Evolutionary conservation across 257 asterid genomes (phyloP).

Genomic region (Petunia secreta): DNA sequence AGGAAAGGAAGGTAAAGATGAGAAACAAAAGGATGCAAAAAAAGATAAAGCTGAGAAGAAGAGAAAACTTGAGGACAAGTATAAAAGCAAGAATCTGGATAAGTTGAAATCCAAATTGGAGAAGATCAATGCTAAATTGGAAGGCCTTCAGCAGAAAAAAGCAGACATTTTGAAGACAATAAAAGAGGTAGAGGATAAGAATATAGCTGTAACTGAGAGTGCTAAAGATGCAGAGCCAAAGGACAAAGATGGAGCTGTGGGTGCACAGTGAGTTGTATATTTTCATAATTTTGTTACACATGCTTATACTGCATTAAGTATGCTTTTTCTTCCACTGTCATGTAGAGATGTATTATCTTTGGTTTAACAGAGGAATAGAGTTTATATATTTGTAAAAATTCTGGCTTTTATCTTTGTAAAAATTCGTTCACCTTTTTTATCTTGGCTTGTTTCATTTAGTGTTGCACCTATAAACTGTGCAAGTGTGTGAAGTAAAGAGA

Average conservation of each 20-base stretch:
- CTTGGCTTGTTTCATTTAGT: neutral
- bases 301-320: neutral
- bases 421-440: neutral
- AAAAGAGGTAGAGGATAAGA: conserved; percentile 54
- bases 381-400: neutral
- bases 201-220: conserved; percentile 30
- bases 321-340: conserved; percentile 5
- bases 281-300: neutral
- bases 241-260: conserved; percentile 14
- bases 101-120: conserved; percentile 63
- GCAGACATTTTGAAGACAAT: conserved; percentile 57
- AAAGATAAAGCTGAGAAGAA: conserved; percentile 61
- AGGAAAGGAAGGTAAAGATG: conserved; percentile 34
- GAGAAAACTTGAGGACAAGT: conserved; percentile 47
- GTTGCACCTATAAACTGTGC: neutral
- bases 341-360: neutral
- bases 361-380: neutral
- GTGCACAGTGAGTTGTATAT: conserved; percentile 4
- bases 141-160: conserved; percentile 49
- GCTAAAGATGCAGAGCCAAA: conserved; percentile 37
- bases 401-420: neutral
- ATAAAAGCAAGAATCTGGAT: conserved; percentile 38
- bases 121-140: conserved; percentile 53
- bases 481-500: neutral
- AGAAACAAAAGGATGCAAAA: conserved; percentile 45